phyloP scores from a whole-genome alignment of 2,329 filamentous ascomycete genomes.

The Lizonia empirigonia region DNA sequence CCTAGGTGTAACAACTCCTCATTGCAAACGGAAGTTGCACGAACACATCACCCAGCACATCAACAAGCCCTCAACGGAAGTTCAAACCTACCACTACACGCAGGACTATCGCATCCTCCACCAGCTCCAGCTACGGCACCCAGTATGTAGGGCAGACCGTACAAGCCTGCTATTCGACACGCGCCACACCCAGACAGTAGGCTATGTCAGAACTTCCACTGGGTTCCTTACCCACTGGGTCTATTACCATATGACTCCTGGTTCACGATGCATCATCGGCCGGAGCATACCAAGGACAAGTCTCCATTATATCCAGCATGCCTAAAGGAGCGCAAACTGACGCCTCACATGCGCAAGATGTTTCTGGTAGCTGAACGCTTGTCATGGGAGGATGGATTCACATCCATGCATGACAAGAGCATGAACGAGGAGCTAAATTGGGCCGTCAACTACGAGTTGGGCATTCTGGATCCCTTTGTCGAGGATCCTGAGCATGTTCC shows the following conservation, averaged over 20 bases:
- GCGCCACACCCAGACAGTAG: conserved; percentile 27
- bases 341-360: conserved; percentile 33
- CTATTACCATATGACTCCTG: conserved; percentile 34
- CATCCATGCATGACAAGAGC: conserved; percentile 25
- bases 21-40: no score
- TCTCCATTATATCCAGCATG: conserved; percentile 26
- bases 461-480: conserved; percentile 30
- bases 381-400: conserved; percentile 24
- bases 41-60: neutral
- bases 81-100: neutral
- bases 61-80: neutral
- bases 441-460: conserved; percentile 37
- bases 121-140: neutral
- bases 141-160: neutral
- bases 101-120: neutral
- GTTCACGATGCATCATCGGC: conserved; percentile 26
- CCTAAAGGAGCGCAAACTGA: conserved; percentile 16
- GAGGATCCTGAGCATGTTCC: conserved; percentile 25
- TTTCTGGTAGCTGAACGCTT: conserved; percentile 39
- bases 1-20: neutral
- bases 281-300: neutral
- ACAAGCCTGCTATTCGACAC: conserved; percentile 19
- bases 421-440: conserved; percentile 34
- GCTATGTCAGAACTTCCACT: conserved; percentile 31
- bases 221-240: conserved; percentile 32